Conservation (phyloP, 805 yeast species). For the Candida qinlingensis region DNA sequence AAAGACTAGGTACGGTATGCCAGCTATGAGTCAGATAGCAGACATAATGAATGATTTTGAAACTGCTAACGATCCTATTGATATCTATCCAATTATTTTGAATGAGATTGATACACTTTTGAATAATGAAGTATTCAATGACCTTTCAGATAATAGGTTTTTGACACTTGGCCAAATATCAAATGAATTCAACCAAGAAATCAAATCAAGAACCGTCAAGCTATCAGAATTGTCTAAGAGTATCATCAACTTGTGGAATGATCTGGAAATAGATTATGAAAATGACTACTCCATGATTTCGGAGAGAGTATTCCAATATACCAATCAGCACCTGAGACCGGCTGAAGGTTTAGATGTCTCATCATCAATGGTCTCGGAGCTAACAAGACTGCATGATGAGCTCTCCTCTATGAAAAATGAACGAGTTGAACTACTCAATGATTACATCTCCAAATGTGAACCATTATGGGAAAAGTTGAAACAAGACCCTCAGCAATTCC, state of each 20-base stretch:
- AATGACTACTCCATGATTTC: constrained; percentile 17
- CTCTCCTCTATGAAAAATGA: constrained; percentile 11
- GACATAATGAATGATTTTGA: constrained; percentile 7
- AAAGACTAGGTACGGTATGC: constrained; percentile 10
- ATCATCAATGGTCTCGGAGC: constrained; percentile 7
- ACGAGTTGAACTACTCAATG: constrained; percentile 9
- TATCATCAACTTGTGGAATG: constrained; percentile 18
- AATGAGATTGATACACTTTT: constrained; percentile 19
- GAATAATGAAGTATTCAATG: constrained; percentile 16
- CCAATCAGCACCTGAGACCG: not conserved
- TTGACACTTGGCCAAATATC: constrained; percentile 4
- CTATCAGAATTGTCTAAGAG: constrained; percentile 10
- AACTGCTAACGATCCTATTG: constrained; percentile 5
- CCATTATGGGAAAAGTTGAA: constrained; percentile 53
- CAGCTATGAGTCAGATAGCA: constrained; percentile 10
- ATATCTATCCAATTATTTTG: constrained; percentile 18
- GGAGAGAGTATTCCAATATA: constrained; percentile 11
- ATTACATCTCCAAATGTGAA: constrained; percentile 36
- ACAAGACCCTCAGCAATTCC: constrained; percentile 42
- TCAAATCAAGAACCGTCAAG: constrained; percentile 10
- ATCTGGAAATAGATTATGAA: constrained; percentile 21
- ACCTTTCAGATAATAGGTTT: constrained; percentile 19
- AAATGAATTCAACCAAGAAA: constrained; percentile 16
- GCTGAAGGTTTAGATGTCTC: constrained; percentile 12
- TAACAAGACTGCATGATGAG: constrained; percentile 9